Evolutionary conservation across 805 yeast species (phyloP).

Genomic region (Schwanniomyces occidentalis): DNA sequence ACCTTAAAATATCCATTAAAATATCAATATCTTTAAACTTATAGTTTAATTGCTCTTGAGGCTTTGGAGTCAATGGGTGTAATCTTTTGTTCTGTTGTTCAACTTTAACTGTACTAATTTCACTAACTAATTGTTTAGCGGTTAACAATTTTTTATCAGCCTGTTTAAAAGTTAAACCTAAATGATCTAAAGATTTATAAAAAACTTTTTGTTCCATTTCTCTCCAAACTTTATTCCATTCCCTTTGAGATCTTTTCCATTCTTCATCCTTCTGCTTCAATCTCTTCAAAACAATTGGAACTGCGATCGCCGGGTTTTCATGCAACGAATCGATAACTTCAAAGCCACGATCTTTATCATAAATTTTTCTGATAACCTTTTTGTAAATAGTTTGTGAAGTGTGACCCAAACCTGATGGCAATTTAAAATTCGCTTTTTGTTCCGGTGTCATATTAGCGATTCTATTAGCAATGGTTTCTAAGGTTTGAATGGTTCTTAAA

Average conservation of each 20-base stretch:
- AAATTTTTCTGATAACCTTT: constrained; percentile 87
- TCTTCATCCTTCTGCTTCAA: constrained; percentile 98
- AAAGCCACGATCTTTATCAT: constrained; percentile 91
- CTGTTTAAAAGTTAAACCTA: constrained; percentile 95
- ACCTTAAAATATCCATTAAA: constrained; percentile 68
- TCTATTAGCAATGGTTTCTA: constrained; percentile 92
- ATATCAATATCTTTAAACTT: constrained; percentile 65
- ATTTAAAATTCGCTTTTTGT: constrained; percentile 80
- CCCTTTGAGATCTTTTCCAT: constrained; percentile 97
- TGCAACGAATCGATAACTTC: constrained; percentile 96
- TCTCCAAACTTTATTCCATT: constrained; percentile 99
- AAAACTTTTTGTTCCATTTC: constrained; percentile 95
- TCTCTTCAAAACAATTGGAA: constrained; percentile 88
- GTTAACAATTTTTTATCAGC: constrained; percentile 92
- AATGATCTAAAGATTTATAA: constrained; percentile 89
- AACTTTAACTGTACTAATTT: constrained; percentile 86
- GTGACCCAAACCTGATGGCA: constrained; percentile 93
- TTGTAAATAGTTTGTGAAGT: constrained; percentile 89
- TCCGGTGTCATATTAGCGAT: constrained; percentile 91
- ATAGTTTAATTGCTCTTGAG: constrained; percentile 71
- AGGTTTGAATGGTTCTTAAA: constrained; percentile 88
- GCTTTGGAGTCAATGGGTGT: constrained; percentile 82
- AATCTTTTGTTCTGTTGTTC: constrained; percentile 87
- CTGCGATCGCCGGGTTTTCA: constrained; percentile 92
- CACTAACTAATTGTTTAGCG: constrained; percentile 85